Conservation (phyloP, 1,139 yeast genomes). For the Yamadazyma songkhlaensis region DNA sequence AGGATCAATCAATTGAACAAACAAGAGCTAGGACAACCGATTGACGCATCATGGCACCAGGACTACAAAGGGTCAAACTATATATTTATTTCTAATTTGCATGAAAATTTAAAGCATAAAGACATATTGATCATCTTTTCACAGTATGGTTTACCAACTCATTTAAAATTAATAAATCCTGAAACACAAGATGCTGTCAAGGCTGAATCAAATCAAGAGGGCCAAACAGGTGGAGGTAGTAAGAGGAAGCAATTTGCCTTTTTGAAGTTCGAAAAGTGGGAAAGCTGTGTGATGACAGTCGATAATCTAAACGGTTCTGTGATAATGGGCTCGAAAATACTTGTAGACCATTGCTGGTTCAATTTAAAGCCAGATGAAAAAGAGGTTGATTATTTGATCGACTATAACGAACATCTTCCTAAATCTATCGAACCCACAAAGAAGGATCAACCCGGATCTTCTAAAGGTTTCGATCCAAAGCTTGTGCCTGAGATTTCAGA, state of each 20-base stretch:
- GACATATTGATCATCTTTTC: constrained; percentile 80
- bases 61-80: constrained; percentile 71
- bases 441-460: too few relatives aligned
- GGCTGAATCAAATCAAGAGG: constrained; percentile 21
- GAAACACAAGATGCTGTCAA: constrained; percentile 19
- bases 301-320: constrained; percentile 81
- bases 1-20: constrained; percentile 63
- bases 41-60: constrained; percentile 79
- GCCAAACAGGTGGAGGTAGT: constrained; percentile 49
- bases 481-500: constrained; percentile 1
- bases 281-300: constrained; percentile 80
- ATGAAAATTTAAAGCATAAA: constrained; percentile 61
- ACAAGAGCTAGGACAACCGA: constrained; percentile 63
- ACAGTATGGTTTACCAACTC: constrained; percentile 87
- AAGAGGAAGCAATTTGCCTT: constrained; percentile 66
- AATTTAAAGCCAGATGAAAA: constrained; percentile 52
- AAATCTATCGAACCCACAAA: constrained; percentile 8
- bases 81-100: constrained; percentile 67
- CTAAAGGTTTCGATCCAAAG: too few relatives aligned
- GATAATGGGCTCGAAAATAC: constrained; percentile 53
- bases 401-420: constrained; percentile 25
- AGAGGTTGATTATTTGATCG: constrained; percentile 39
- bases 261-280: constrained; percentile 77
- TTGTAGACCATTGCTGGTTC: constrained; percentile 78
- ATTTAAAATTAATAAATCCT: constrained; percentile 60